phyloP scores from a whole-genome alignment of 1,284 basidiomycete genomes.

The Phylloporus sp. region DNA sequence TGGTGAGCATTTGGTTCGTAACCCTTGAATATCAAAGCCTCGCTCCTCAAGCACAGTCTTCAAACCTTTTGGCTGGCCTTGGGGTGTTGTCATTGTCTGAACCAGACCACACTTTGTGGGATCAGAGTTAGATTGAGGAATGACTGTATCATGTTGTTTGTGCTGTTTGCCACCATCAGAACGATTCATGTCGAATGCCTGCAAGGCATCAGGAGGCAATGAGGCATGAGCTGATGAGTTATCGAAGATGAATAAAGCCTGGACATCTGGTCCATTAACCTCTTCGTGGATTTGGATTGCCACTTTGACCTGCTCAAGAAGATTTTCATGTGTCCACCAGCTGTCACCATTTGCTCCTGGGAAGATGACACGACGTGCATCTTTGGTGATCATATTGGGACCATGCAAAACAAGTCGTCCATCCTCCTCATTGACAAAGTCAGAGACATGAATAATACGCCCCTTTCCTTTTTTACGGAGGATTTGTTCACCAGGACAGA shows the following conservation, averaged over 20 bases:
- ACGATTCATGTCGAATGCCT: neutral
- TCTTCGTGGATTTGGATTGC: neutral
- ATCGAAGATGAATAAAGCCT: neutral
- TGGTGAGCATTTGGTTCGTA: neutral
- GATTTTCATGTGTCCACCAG: neutral
- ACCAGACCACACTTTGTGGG: neutral
- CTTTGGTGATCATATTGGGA: neutral
- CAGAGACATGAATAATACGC: neutral
- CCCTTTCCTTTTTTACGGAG: neutral
- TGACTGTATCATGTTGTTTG: neutral
- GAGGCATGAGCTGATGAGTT: neutral
- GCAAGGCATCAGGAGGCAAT: neutral
- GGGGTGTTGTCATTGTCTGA: neutral
- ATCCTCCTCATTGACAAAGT: neutral
- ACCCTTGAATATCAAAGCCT: neutral
- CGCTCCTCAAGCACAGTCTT: neutral
- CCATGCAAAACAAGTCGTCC: neutral
- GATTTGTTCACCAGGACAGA: neutral
- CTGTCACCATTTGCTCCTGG: neutral
- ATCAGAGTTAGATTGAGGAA: neutral
- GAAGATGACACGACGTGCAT: neutral
- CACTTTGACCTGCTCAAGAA: neutral
- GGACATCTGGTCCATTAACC: neutral
- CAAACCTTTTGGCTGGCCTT: neutral
- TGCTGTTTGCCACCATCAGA: neutral